Evolutionary conservation across 352 stramenopile species (phyloP).

Genomic region (Phytophthora aleatoria): DNA sequence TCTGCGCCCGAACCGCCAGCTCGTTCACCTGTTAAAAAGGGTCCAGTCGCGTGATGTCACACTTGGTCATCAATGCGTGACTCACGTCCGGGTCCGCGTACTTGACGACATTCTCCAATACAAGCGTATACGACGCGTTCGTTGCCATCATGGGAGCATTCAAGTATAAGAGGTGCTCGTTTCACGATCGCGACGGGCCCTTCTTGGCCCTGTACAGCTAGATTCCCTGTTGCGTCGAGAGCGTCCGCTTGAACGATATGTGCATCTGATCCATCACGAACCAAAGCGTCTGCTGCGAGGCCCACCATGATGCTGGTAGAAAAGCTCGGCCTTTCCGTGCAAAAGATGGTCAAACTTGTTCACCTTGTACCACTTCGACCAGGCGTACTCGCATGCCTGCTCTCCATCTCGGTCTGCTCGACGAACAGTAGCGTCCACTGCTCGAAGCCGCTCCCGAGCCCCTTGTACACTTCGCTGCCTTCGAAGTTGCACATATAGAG

Average conservation of each 20-base stretch:
- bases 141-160: not conserved
- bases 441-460: slow-evolving; percentile 4
- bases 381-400: not conserved
- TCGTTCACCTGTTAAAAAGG: not conserved
- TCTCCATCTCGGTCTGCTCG: slow-evolving; percentile 7
- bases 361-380: not conserved
- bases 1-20: not conserved
- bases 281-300: not conserved
- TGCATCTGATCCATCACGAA: not conserved
- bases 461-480: slow-evolving; percentile 4
- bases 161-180: not conserved
- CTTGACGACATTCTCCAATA: not conserved
- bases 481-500: slow-evolving; percentile 3
- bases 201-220: too few species aligned
- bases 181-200: not conserved
- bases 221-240: not conserved
- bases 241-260: not conserved
- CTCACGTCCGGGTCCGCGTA: not conserved
- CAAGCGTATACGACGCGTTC: not conserved
- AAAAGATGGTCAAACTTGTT: slow-evolving; percentile 2
- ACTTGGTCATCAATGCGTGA: not conserved
- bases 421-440: slow-evolving; percentile 4
- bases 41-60: not conserved
- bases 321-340: not conserved
- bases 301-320: not conserved